Evolutionary conservation across 768 basidiomycete species (phyloP), one percentile per base, ranked within the genome.

Genomic region (Boletus eberwhitei): DNA sequence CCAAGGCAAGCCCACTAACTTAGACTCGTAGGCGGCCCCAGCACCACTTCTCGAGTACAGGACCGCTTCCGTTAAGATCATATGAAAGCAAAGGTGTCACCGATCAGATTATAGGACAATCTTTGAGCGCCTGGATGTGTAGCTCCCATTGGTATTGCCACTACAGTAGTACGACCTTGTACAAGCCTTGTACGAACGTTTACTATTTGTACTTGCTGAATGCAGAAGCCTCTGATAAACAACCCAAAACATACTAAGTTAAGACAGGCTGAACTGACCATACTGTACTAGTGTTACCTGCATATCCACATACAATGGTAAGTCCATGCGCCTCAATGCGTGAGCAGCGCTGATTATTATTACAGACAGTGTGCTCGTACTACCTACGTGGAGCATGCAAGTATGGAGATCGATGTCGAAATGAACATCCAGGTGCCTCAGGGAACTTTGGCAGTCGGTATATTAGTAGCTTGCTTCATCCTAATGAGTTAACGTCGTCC

Each of bases 381-480:
- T 88, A 77, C 63, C 64, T 85, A 40, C 79, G 81, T 16, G 88
- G 87, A 8, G 62, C 72, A 35, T 90, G 88, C 72, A 81, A 74
- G 61, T 90, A 85, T 60, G 88, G 88, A 4, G 71, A 75, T 47
- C 71, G 69, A 35, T 90, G 88, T 66, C 77, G 80, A 59, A 83
- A 87, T 60, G 85, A 88, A 58, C 88, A 89, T 65, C 84, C 79
- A 34, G 61, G 48, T 48, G 56, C 79, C 51, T 32, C 62, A 48
- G 54, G 58, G 54, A 73, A 67, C 8, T 85, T 84, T 68, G 78
- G 79, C 44, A 79, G 84, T 86, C 57, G 59, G 82, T 79, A 65
- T 55, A 59, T 52, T 34, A 34, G 14, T 17, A 24, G 40, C 22
- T 53, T 45, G 38, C 22, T 48, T 48, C 53, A 53, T 62, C 41